A percentile compares a stretch with the other conserved stretches of the same genome.
Evolutionary conservation across 139 green algal species (phyloP).

Genomic region (Chlorella sorokiniana): DNA sequence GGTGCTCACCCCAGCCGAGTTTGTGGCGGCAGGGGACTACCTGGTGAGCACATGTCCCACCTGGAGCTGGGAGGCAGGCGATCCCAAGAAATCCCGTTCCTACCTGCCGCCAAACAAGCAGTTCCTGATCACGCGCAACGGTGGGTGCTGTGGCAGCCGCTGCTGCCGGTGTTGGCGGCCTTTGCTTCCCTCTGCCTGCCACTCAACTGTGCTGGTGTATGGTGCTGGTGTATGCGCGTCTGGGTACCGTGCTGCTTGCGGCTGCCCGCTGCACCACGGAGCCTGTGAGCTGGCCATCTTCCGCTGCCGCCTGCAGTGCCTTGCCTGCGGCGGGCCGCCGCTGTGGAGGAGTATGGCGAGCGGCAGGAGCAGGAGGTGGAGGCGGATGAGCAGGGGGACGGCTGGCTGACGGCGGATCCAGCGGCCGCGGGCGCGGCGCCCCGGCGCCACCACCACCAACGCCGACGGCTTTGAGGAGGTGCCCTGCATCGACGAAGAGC

Average conservation of each 20-base stretch:
- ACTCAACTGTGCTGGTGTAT: neutral
- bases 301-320: conserved; percentile 66
- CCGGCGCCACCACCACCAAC: conserved; percentile 9
- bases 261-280: neutral
- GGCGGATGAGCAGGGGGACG: conserved; percentile 49
- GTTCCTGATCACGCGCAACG: conserved; percentile 85
- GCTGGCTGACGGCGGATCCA: conserved; percentile 66
- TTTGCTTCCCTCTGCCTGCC: neutral
- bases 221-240: neutral
- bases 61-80: conserved; percentile 84
- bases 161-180: no score
- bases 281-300: neutral
- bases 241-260: neutral
- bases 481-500: conserved; percentile 34
- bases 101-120: conserved; percentile 86
- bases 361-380: conserved; percentile 56
- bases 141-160: conserved; percentile 38
- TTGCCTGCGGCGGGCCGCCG: conserved; percentile 74
- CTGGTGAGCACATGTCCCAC: conserved; percentile 84
- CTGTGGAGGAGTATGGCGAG: conserved; percentile 59
- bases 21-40: conserved; percentile 82
- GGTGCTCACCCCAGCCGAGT: conserved; percentile 90
- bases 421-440: neutral
- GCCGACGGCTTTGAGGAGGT: conserved; percentile 56
- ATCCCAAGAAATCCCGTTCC: conserved; percentile 59